Evolutionary conservation across 2,329 filamentous ascomycete genomes (phyloP), one percentile per base, ranked within the genome.

Genomic region (Penicillium hesseltinei): DNA sequence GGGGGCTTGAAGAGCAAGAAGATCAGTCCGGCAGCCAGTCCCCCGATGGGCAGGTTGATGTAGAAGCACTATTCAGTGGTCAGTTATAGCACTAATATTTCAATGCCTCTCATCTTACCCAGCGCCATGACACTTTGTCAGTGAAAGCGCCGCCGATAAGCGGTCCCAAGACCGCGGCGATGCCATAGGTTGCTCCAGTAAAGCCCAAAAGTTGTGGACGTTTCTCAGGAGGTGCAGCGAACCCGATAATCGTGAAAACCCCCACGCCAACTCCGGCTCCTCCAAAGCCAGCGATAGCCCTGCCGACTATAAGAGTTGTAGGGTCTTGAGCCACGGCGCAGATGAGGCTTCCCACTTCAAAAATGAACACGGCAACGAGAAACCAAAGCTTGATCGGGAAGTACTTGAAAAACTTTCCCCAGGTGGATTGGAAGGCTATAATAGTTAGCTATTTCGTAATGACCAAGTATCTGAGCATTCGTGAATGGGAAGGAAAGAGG

Each of bases 121-220:
- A 80, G 4, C 79, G 63, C 78, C 79, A 80, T 19, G 76, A 73
- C 2, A 78, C 65, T 36, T 76, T 66, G 52, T 77, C 72, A 19
- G 78, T 78, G 60, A 80, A 79, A 38, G 74, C 75, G 25, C 78
- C 77, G 38, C 77, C 78, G 62, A 80, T 60, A 39, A 83, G 70
- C 5, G 80, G 80, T 13, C 80, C 81, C 15, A 77, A 73, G 10
- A 81, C 79, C 45, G 66, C 70, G 8, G 80, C 78, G 51, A 82
- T 74, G 3, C 78, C 78, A 62, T 80, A 81, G 72, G 81, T 80
- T 45, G 73, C 74, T 36, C 80, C 80, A 31, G 82, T 75, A 25
- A 81, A 25, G 1, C 80, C 80, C 61, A 76, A 80, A 60, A 54
- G 40, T 5, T 49, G 52, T 36, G 5, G 61, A 33, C 11, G 48